Conservation (phyloP, 768 basidiomycete species). For the Suillus spraguei region DNA sequence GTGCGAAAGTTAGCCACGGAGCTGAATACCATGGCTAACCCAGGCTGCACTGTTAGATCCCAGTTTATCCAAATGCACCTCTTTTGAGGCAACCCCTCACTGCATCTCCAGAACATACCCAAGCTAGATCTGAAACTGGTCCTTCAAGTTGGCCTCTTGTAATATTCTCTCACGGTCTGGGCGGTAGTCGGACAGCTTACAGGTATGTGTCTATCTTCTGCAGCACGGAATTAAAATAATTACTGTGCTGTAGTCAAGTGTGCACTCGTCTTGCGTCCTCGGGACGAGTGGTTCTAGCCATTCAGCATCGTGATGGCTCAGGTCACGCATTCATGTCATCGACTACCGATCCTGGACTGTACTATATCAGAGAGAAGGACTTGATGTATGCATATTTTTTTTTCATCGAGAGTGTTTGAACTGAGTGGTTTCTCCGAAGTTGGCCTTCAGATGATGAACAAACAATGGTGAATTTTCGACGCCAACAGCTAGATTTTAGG, state of each 20-base stretch:
- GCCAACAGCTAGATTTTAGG: slow-evolving; percentile 71
- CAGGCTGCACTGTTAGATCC: slow-evolving; percentile 42
- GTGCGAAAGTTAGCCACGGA: slow-evolving; percentile 29
- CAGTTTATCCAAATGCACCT: slow-evolving; percentile 57
- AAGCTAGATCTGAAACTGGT: slow-evolving; percentile 13
- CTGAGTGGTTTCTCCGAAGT: slow-evolving; percentile 12
- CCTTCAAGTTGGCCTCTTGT: slow-evolving; percentile 67
- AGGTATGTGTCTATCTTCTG: slow-evolving; percentile 39
- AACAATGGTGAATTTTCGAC: slow-evolving; percentile 52
- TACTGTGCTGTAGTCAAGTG: slow-evolving; percentile 50
- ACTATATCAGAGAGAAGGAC: slow-evolving; percentile 57
- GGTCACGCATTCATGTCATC: slow-evolving; percentile 51
- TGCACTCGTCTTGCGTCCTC: slow-evolving; percentile 74
- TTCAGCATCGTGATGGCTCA: slow-evolving; percentile 86
- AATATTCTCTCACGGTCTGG: slow-evolving; percentile 85
- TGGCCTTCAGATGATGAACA: slow-evolving; percentile 29
- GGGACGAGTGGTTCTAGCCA: slow-evolving; percentile 78
- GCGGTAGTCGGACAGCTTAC: slow-evolving; percentile 72
- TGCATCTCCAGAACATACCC: neutral
- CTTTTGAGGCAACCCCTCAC: slow-evolving; percentile 43
- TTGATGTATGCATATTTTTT: slow-evolving; percentile 48
- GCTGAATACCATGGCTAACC: slow-evolving; percentile 2
- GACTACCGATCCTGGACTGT: slow-evolving; percentile 41
- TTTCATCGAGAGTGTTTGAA: slow-evolving; percentile 4
- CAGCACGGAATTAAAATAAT: slow-evolving; percentile 2